Conservation (phyloP, 441 rosid genomes). For the Euphorbia schlechtendalii region DNA sequence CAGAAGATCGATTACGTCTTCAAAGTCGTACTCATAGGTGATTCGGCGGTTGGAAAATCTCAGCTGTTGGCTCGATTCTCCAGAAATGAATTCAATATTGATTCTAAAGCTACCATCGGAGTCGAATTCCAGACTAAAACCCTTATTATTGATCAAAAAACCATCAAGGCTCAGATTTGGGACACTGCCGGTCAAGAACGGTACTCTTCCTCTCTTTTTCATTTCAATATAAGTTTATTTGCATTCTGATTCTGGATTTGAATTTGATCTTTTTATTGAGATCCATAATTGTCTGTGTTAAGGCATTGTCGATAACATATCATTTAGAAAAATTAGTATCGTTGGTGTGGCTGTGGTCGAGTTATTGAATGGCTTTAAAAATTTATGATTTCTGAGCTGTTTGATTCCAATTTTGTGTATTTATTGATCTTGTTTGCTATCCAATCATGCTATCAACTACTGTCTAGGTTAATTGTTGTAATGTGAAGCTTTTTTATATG, state of each 20-base stretch:
- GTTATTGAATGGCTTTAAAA: neutral
- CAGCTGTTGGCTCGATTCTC: conserved; percentile 42
- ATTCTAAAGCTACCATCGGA: conserved; percentile 44
- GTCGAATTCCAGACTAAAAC: conserved; percentile 43
- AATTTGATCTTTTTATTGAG: neutral
- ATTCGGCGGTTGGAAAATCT: conserved; percentile 41
- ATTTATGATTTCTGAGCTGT: neutral
- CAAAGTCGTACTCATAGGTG: conserved; percentile 39
- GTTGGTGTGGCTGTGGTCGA: neutral
- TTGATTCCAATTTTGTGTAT: too few relatives aligned
- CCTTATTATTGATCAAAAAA: conserved; percentile 31
- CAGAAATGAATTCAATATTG: conserved; percentile 34
- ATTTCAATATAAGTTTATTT: neutral
- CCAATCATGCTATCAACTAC: neutral
- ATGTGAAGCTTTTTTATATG: neutral
- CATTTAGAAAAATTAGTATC: neutral
- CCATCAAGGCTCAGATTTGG: conserved; percentile 48
- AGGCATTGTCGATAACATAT: neutral
- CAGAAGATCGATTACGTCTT: conserved; percentile 40
- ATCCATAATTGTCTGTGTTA: neutral
- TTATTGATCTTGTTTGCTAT: neutral
- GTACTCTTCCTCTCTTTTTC: conserved; percentile 11
- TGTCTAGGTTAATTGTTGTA: neutral
- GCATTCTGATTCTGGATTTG: neutral
- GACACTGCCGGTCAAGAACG: conserved; percentile 39